Conservation (phyloP, 192 early-diverging fungal species). For the Podila minutissima region DNA sequence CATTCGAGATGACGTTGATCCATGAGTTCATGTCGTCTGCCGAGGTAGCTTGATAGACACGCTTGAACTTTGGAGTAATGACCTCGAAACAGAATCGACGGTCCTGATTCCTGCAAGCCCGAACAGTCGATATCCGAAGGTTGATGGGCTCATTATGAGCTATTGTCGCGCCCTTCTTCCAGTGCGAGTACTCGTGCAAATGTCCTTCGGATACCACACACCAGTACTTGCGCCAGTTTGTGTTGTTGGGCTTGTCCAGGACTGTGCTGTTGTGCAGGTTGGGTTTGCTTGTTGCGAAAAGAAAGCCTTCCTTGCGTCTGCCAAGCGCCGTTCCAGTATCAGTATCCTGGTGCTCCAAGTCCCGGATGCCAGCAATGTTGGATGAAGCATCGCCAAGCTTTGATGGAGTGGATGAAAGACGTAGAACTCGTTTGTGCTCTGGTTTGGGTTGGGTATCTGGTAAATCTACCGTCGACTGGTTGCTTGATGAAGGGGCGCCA, state of each 20-base stretch:
- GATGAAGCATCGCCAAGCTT: neutral
- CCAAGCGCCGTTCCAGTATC: constrained; percentile 49
- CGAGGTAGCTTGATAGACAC: constrained; percentile 76
- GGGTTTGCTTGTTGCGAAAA: constrained; percentile 65
- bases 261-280: constrained; percentile 38
- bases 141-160: constrained; percentile 66
- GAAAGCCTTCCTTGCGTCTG: constrained; percentile 65
- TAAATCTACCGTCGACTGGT: neutral
- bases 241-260: constrained; percentile 35
- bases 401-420: neutral
- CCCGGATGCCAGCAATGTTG: constrained; percentile 68
- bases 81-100: constrained; percentile 79
- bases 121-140: constrained; percentile 73
- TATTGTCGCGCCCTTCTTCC: constrained; percentile 64
- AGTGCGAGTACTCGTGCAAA: constrained; percentile 71
- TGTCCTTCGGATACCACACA: constrained; percentile 71
- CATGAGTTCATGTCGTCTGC: constrained; percentile 71
- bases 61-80: constrained; percentile 65
- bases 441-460: neutral
- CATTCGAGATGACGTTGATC: constrained; percentile 73
- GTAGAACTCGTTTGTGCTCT: neutral
- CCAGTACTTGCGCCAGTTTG: constrained; percentile 59
- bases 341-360: constrained; percentile 66
- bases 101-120: constrained; percentile 69
- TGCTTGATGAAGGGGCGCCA: neutral